Conservation (phyloP, 192 early-diverging fungal species). For the Coemansia asiatica region DNA sequence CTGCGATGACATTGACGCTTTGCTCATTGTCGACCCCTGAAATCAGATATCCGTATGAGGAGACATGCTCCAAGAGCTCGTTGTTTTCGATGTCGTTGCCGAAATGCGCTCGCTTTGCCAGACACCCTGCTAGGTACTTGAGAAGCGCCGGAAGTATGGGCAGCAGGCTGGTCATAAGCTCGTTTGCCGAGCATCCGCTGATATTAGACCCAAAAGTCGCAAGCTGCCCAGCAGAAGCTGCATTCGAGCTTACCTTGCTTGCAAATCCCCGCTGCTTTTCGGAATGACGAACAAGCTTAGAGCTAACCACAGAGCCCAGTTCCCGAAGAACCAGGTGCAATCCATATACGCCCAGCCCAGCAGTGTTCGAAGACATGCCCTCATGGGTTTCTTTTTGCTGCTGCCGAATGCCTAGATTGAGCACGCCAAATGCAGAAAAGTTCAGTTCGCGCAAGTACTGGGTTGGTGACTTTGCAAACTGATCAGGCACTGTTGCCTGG, state of each 20-base stretch:
- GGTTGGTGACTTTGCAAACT: constrained; percentile 18
- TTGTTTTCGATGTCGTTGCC: constrained; percentile 20
- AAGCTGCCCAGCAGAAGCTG: constrained; percentile 3
- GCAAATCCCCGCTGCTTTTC: constrained; percentile 20
- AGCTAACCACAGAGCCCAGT: constrained; percentile 16
- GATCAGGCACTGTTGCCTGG: background rate
- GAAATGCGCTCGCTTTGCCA: constrained; percentile 22
- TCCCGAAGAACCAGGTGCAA: constrained; percentile 30
- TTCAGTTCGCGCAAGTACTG: constrained; percentile 44
- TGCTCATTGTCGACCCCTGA: constrained; percentile 12
- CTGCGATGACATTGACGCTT: constrained; percentile 18
- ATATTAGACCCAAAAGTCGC: constrained; percentile 51
- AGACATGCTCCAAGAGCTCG: background rate
- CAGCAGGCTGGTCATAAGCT: constrained; percentile 25
- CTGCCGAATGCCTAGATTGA: constrained; percentile 6
- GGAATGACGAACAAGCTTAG: constrained; percentile 35
- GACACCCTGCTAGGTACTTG: constrained; percentile 28
- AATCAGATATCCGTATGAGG: background rate
- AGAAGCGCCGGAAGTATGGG: constrained; percentile 46
- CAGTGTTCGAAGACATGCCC: background rate
- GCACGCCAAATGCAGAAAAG: constrained; percentile 37
- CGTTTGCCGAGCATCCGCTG: constrained; percentile 22
- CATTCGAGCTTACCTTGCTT: constrained; percentile 6
- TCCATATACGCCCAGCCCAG: background rate
- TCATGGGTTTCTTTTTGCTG: background rate